Conservation (phyloP, 257 asterid genomes). For the Capsicum rhomboideum region DNA sequence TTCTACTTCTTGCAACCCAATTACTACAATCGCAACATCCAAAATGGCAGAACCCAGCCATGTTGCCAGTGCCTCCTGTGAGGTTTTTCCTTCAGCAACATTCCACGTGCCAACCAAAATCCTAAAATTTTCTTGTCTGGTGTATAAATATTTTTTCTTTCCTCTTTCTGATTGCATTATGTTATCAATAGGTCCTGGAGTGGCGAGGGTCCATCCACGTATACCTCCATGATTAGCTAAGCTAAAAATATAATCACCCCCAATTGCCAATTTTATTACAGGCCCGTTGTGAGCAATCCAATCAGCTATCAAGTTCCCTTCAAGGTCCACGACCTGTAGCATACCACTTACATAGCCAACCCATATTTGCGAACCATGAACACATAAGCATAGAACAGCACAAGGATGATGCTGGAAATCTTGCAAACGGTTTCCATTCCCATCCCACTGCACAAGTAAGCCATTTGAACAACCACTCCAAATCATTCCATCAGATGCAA, state of each 20-base stretch:
- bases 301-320: conserved; percentile 57
- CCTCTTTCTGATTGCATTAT: conserved; percentile 51
- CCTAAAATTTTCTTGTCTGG: conserved; percentile 41
- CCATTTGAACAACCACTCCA: conserved; percentile 95
- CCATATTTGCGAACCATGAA: conserved; percentile 71
- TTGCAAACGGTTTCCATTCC: conserved; percentile 76
- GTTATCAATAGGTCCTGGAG: conserved; percentile 76
- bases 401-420: conserved; percentile 72
- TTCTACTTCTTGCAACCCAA: conserved; percentile 97
- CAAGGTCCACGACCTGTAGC: conserved; percentile 70
- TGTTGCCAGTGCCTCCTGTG: conserved; percentile 77
- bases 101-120: conserved; percentile 92
- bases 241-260: conserved; percentile 57
- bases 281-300: conserved; percentile 92
- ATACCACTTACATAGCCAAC: conserved; percentile 78
- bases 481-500: conserved; percentile 69
- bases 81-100: conserved; percentile 92
- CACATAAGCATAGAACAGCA: conserved; percentile 63
- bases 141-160: conserved; percentile 39
- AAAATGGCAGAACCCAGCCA: conserved; percentile 72
- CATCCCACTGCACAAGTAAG: conserved; percentile 90
- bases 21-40: conserved; percentile 76
- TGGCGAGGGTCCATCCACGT: conserved; percentile 87
- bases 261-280: conserved; percentile 52
- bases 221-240: conserved; percentile 96